Evolutionary conservation across 495 filamentous ascomycete species (phyloP).

Genomic region (Penicillium pulvis): DNA sequence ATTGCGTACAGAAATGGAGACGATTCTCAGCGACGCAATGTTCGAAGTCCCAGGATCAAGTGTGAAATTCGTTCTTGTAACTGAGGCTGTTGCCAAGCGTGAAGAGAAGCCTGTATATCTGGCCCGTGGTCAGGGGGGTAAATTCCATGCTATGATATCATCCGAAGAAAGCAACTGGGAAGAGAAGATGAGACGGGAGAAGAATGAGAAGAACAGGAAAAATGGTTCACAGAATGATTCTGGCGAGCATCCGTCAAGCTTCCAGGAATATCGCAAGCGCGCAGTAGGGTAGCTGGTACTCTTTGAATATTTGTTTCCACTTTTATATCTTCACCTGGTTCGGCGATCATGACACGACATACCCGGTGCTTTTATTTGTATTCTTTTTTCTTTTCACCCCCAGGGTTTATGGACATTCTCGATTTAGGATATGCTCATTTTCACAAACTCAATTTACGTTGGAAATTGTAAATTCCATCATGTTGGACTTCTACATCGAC

Average conservation of each 20-base stretch:
- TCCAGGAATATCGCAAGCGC: conserved; percentile 57
- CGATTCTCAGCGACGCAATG: conserved; percentile 84
- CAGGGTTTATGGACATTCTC: not conserved
- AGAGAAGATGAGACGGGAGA: conserved; percentile 36
- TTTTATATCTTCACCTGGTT: not conserved
- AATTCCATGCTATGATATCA: conserved; percentile 59
- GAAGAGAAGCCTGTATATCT: conserved; percentile 64
- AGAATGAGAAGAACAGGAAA: conserved; percentile 35
- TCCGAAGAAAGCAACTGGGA: conserved; percentile 69
- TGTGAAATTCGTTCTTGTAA: conserved; percentile 75
- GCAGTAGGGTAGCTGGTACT: conserved; percentile 26
- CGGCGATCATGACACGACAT: conserved; percentile 1
- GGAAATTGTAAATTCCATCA: not conserved
- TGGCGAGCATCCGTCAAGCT: conserved; percentile 39
- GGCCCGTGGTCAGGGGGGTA: conserved; percentile 58
- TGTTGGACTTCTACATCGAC: not conserved
- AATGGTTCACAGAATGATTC: conserved; percentile 25
- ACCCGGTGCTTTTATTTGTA: conserved; percentile 2
- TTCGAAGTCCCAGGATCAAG: conserved; percentile 81
- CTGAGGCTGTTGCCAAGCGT: conserved; percentile 67
- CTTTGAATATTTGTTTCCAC: not conserved
- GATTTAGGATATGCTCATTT: not conserved
- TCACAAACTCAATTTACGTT: not conserved
- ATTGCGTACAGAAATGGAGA: conserved; percentile 86
- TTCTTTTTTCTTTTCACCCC: not conserved